A percentile compares a stretch with the other conserved stretches of the same genome.
These are phyloP conservation scores for Aspergillus tubingensis DNA, from an alignment of 2,329 filamentous ascomycete genomes.

Conservation along the genomic window DNA sequence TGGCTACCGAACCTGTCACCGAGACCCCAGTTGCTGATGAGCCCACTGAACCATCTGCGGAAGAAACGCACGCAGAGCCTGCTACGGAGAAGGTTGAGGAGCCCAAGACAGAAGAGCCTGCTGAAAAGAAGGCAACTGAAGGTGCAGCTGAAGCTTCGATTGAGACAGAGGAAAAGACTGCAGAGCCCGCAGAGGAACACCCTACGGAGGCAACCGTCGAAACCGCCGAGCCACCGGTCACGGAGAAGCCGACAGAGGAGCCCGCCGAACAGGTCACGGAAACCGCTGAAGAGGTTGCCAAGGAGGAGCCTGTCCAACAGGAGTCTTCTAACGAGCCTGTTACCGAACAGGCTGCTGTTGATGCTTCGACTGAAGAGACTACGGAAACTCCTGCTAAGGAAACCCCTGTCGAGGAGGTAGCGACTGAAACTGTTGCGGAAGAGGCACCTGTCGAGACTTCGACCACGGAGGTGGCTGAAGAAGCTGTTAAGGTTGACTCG, in stretches of 20 bases:
- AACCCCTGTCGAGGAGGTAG: not conserved
- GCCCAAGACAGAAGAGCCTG: not conserved
- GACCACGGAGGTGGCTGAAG: constrained; percentile 2
- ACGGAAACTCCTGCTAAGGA: not conserved
- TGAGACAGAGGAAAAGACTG: not conserved
- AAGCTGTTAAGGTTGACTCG: not conserved
- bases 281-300: constrained; percentile 12
- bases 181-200: not conserved
- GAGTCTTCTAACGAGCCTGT: constrained; percentile 10
- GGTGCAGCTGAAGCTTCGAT: no score
- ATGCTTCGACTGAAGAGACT: constrained; percentile 4
- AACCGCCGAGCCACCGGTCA: not conserved
- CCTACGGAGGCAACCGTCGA: not conserved
- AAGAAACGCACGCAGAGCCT: not conserved
- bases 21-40: not conserved
- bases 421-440: not conserved
- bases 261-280: not conserved
- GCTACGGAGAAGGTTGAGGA: constrained; percentile 8
- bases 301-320: constrained; percentile 16
- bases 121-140: not conserved
- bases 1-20: not conserved
- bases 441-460: not conserved
- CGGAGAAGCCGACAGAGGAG: constrained; percentile 12
- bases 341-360: not conserved
- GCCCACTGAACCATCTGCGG: constrained; percentile 1